Evolutionary conservation across 257 asterid genomes (phyloP).

Genomic region (Jacaranda mimosifolia): DNA sequence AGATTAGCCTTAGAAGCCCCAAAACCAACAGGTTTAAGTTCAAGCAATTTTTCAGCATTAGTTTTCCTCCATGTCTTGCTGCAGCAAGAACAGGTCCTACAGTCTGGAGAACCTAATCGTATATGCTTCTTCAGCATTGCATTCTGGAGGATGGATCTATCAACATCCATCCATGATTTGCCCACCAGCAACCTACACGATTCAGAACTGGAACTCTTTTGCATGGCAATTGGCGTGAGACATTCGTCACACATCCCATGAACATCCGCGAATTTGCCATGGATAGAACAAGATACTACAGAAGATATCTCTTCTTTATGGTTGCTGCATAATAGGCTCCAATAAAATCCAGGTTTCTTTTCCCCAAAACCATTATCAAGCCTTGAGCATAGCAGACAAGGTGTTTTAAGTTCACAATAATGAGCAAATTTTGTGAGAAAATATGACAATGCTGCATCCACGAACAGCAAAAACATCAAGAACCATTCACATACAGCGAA

Average conservation of each 20-base stretch:
- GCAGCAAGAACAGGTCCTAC: constrained; percentile 75
- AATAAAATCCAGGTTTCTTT: constrained; percentile 51
- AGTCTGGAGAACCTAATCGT: constrained; percentile 46
- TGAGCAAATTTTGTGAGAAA: constrained; percentile 64
- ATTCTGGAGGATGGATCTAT: constrained; percentile 49
- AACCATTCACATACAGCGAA: constrained; percentile 93
- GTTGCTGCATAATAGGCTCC: constrained; percentile 56
- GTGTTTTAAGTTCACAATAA: constrained; percentile 65
- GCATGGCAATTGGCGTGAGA: constrained; percentile 50
- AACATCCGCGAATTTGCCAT: constrained; percentile 64
- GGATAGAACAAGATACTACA: constrained; percentile 63
- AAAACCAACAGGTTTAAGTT: constrained; percentile 50
- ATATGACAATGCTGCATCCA: constrained; percentile 67
- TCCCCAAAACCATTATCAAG: constrained; percentile 53
- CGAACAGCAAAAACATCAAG: constrained; percentile 69
- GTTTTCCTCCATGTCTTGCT: constrained; percentile 59
- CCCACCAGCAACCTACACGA: constrained; percentile 57
- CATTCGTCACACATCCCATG: constrained; percentile 80
- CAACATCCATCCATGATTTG: constrained; percentile 59
- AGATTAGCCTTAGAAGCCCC: constrained; percentile 85
- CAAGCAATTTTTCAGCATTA: constrained; percentile 63
- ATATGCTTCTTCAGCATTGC: constrained; percentile 49
- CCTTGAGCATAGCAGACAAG: constrained; percentile 82
- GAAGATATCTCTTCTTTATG: constrained; percentile 83
- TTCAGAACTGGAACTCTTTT: constrained; percentile 46